Percentiles rank a stretch among this genome's conserved stretches.
These are phyloP conservation scores for Panicum miliaceum DNA, from an alignment of 176 grass and related monocot species.

Conservation along the genomic window DNA sequence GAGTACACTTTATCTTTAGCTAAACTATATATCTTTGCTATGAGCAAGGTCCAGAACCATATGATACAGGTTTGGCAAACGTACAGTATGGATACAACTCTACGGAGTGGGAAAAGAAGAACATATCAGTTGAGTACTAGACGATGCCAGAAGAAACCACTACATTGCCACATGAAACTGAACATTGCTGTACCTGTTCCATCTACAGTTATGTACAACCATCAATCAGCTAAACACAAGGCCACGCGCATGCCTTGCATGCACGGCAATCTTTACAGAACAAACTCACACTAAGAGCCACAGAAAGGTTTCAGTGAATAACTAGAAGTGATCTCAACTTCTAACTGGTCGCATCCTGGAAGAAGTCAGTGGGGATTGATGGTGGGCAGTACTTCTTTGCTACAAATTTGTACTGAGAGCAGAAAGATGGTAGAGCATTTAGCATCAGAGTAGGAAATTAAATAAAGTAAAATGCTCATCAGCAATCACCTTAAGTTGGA, in stretches of 20 bases:
- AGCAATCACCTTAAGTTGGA: conserved; percentile 12
- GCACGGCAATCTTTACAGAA: conserved; percentile 41
- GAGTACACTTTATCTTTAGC: not conserved
- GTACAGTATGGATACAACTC: not conserved
- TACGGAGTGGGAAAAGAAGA: conserved; percentile 13
- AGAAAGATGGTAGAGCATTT: conserved; percentile 21
- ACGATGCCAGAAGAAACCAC: conserved; percentile 5
- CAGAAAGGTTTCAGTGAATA: conserved; percentile 26
- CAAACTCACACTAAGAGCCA: not conserved
- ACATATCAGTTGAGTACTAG: not conserved
- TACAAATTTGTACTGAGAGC: conserved; percentile 82
- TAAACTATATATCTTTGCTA: conserved; percentile 17
- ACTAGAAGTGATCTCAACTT: conserved; percentile 24
- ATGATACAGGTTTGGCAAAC: conserved; percentile 27
- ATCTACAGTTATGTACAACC: conserved; percentile 28
- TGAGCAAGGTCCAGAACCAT: conserved; percentile 18
- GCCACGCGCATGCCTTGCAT: conserved; percentile 12
- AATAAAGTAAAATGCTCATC: conserved; percentile 8
- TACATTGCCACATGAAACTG: conserved; percentile 21
- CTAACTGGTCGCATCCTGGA: conserved; percentile 60
- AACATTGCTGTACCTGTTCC: conserved; percentile 4
- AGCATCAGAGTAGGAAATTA: conserved; percentile 26
- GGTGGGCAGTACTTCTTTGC: conserved; percentile 85
- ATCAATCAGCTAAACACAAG: conserved; percentile 41
- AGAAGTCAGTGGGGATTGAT: conserved; percentile 66